phyloP scores from a whole-genome alignment of 495 filamentous ascomycete species.

The Annulohypoxylon bovei region DNA sequence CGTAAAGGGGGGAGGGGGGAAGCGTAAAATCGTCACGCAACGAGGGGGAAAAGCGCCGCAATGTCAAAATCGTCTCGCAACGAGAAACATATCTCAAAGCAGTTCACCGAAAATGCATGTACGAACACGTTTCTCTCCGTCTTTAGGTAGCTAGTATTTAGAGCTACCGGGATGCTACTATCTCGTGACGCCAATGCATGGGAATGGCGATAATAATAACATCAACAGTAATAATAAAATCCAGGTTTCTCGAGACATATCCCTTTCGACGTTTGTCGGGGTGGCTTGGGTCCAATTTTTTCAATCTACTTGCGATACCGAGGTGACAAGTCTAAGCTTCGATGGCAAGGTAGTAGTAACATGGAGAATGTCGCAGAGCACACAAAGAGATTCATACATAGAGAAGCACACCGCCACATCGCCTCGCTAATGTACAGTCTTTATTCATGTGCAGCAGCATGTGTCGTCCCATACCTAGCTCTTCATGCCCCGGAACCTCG shows the following conservation, averaged over 20 bases:
- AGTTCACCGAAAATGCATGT: constrained; percentile 24
- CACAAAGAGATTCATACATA: constrained; percentile 1
- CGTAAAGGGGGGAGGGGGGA: no score
- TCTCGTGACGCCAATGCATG: constrained; percentile 8
- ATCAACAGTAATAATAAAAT: background rate
- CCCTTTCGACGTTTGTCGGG: constrained; percentile 1
- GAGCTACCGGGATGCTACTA: constrained; percentile 2
- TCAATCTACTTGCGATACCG: constrained; percentile 37
- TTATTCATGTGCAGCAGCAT: no score
- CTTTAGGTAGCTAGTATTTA: background rate
- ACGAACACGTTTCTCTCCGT: constrained; percentile 27
- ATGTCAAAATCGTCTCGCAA: background rate
- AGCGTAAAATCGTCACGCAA: no score
- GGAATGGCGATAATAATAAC: constrained; percentile 2
- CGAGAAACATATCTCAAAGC: constrained; percentile 4
- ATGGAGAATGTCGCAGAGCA: background rate
- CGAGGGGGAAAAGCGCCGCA: constrained; percentile 1
- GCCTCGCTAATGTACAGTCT: background rate
- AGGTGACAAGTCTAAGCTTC: constrained; percentile 9
- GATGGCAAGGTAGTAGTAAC: constrained; percentile 9
- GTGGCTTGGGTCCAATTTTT: constrained; percentile 11
- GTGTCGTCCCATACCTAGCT: background rate
- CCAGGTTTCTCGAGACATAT: constrained; percentile 15
- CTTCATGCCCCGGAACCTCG: background rate
- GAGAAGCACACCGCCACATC: constrained; percentile 15